These are phyloP conservation scores for Copromyces sp. DNA, from an alignment of 495 filamentous ascomycete species.

Conservation along the genomic window DNA sequence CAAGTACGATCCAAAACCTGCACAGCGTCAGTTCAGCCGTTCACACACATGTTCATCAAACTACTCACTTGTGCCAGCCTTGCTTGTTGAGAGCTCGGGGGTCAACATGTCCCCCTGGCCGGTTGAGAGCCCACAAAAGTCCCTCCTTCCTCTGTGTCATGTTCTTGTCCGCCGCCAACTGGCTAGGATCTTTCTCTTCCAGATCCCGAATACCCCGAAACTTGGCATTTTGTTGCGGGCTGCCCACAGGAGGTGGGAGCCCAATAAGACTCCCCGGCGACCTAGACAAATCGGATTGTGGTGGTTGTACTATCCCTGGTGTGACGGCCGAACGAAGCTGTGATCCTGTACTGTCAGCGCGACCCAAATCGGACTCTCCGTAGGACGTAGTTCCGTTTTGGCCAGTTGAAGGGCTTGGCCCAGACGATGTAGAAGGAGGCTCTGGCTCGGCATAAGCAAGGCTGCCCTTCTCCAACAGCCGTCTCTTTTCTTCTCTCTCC, in stretches of 20 bases:
- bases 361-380: constrained; percentile 55
- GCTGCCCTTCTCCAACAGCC: constrained; percentile 80
- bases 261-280: constrained; percentile 34
- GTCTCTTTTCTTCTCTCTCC: constrained; percentile 86
- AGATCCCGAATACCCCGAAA: constrained; percentile 86
- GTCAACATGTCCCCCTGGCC: constrained; percentile 89
- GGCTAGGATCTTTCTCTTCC: constrained; percentile 62
- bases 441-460: constrained; percentile 72
- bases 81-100: constrained; percentile 92
- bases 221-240: constrained; percentile 49
- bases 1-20: constrained; percentile 97
- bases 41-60: background rate
- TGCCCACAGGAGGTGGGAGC: constrained; percentile 27
- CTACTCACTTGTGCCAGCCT: constrained; percentile 94
- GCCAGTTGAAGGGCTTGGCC: constrained; percentile 12
- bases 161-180: constrained; percentile 38
- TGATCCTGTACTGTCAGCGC: constrained; percentile 63
- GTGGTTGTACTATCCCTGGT: constrained; percentile 17
- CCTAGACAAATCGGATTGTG: constrained; percentile 26
- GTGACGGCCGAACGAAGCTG: constrained; percentile 40
- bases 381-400: constrained; percentile 34
- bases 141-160: constrained; percentile 67
- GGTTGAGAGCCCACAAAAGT: constrained; percentile 84
- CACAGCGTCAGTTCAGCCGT: constrained; percentile 5
- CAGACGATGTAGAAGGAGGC: constrained; percentile 21